Evolutionary conservation across 2,329 filamentous ascomycete species (phyloP).

Genomic region (Neurospora crassa): DNA sequence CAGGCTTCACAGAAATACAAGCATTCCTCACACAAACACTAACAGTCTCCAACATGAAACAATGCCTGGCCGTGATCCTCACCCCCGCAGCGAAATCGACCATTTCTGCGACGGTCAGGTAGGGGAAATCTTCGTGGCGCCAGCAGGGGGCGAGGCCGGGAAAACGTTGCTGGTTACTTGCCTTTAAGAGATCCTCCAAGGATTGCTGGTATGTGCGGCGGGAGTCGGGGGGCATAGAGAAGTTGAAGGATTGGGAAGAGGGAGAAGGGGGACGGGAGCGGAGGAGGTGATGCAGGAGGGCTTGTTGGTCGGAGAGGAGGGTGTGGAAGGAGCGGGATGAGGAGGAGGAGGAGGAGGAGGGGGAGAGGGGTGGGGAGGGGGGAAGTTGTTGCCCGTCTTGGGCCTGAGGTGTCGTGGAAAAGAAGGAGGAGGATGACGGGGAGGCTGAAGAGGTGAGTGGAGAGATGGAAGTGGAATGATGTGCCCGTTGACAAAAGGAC

Average conservation of each 20-base stretch:
- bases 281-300: not conserved
- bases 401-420: not conserved
- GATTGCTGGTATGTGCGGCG: not conserved
- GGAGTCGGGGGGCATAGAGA: not conserved
- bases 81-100: slow-evolving; percentile 36
- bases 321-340: not conserved
- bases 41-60: slow-evolving; percentile 37
- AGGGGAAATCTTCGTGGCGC: slow-evolving; percentile 45
- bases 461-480: not conserved
- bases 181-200: not conserved
- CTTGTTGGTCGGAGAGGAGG: not conserved
- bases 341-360: not conserved
- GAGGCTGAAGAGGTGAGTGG: not conserved
- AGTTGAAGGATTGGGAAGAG: not conserved
- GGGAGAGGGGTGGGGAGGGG: not conserved
- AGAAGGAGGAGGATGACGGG: not conserved
- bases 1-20: slow-evolving; percentile 24
- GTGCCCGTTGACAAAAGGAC: slow-evolving; percentile 31
- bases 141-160: slow-evolving; percentile 35
- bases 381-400: not conserved
- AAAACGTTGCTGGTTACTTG: slow-evolving; percentile 4
- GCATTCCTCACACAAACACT: slow-evolving; percentile 31
- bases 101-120: slow-evolving; percentile 36
- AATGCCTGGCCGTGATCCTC: slow-evolving; percentile 33
- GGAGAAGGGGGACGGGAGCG: not conserved